Base-by-base conservation (phyloP, 2,329 filamentous ascomycete species). In the Mariannaea sp. region DNA sequence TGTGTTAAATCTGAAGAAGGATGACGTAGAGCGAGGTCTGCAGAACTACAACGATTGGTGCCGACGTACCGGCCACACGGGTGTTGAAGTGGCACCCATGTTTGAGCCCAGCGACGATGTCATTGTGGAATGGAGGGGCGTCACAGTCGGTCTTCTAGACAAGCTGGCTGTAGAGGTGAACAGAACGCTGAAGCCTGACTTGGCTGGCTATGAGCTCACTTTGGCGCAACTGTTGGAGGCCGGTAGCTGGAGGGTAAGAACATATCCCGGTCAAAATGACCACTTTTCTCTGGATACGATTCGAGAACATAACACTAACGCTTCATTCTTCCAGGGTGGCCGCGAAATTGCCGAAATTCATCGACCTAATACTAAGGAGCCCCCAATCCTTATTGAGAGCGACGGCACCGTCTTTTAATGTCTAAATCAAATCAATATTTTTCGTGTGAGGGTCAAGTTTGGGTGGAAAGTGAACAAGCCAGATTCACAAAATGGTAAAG, bases 261-360 rank as follows among this genome's bases (percentile, higher is more conserved):
- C 16, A 32, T 16, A 12, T 5, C 16, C 12, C 35, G 12, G n/a
- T n/a, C n/a, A n/a, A n/a, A 24, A 24, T 24, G n/a, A 24, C 22
- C 22, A 24, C 22, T 24, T 19, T n/a, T 14, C 14, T 13, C 5
- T 6, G 20, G 24, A 9, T 1, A 32, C 33, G 1, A 1, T 6
- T 22, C 26, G 40, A 13, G 12, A n/a, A 8, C 32, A 12, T 7
- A 6, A 10, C 17, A 24, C 61, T 66, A 59, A 64, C 61, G 51
- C 17, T 36, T 42, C 39, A 49, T n/a, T n/a, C n/a, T n/a, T n/a
- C 22, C 53, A 83, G 92, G 93, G 93, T 65, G 94, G 94, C 55
- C 87, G 94, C 68, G 94, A 97, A 75, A 89, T 97, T 70, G 94
- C 94, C 58, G 93, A 97, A 76, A 91, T 97, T 60, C 93, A 91